These are phyloP conservation scores for Aspergillus chevalieri DNA, from an alignment of 2,329 filamentous ascomycete genomes.

Conservation along the genomic window DNA sequence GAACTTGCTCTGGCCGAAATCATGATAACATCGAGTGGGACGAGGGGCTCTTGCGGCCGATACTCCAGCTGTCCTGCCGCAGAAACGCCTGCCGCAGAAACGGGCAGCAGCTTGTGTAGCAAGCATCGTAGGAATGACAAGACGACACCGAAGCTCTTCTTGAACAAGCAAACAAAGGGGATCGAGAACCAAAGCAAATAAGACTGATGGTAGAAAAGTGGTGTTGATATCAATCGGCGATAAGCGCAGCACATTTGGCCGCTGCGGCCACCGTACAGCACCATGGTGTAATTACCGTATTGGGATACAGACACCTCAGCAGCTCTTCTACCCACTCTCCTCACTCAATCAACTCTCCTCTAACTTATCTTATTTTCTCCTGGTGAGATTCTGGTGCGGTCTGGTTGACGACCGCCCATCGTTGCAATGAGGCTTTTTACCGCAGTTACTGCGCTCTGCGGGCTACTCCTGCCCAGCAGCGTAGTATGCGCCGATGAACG, in stretches of 20 bases:
- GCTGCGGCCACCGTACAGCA: constrained; percentile 26
- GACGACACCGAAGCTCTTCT: background rate
- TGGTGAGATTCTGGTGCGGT: constrained; percentile 19
- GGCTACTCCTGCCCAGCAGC: constrained; percentile 28
- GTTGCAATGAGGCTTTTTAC: constrained; percentile 37
- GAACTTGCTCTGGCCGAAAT: constrained; percentile 40
- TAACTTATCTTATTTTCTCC: constrained; percentile 9
- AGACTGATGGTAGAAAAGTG: background rate
- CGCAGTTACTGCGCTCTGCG: constrained; percentile 30
- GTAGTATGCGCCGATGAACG: constrained; percentile 30
- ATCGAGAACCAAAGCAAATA: background rate
- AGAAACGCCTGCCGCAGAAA: constrained; percentile 14
- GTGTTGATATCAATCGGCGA: constrained; percentile 3
- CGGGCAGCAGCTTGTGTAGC: constrained; percentile 17
- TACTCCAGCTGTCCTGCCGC: constrained; percentile 11
- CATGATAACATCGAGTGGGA: constrained; percentile 21
- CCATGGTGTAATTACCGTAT: background rate
- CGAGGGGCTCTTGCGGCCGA: constrained; percentile 4
- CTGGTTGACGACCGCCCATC: constrained; percentile 19
- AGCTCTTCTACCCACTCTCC: constrained; percentile 15
- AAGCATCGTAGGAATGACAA: constrained; percentile 10
- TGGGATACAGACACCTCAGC: constrained; percentile 31
- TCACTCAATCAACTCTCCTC: constrained; percentile 7
- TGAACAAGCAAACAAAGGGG: background rate
- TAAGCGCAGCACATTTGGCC: constrained; percentile 15